phyloP scores from a whole-genome alignment of 192 early-diverging fungal species.

The Entophlyctis luteolus region DNA sequence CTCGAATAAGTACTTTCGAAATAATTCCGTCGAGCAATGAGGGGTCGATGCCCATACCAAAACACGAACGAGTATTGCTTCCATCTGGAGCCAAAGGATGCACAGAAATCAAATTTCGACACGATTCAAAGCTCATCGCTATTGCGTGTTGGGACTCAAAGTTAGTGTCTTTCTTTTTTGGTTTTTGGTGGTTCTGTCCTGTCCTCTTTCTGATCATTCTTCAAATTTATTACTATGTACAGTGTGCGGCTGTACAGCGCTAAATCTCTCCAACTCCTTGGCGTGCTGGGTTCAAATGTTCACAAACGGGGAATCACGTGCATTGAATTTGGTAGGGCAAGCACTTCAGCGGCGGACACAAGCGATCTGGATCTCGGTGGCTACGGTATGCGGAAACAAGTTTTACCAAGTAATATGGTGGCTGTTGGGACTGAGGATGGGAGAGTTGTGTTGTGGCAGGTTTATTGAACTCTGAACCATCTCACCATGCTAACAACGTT shows the following conservation, averaged over 20 bases:
- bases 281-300: conserved; percentile 10
- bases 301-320: conserved; percentile 8
- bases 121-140: not conserved
- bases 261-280: not conserved
- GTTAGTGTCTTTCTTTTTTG: not conserved
- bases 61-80: too few relatives aligned
- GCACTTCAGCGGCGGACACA: not conserved
- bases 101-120: not conserved
- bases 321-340: not conserved
- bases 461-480: not conserved
- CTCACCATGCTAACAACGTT: too few relatives aligned
- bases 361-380: not conserved
- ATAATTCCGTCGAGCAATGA: not conserved
- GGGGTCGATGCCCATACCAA: not conserved
- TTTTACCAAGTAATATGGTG: conserved; percentile 12
- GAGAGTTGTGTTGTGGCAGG: not conserved
- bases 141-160: conserved; percentile 19
- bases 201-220: not conserved
- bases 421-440: conserved; percentile 14
- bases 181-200: not conserved
- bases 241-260: conserved; percentile 10
- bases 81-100: conserved; percentile 12
- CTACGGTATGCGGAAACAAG: not conserved
- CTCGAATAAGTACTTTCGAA: not conserved
- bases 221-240: not conserved